Evolutionary conservation across 345 rosid species (phyloP).

Genomic region (Pugionium dolabratum): DNA sequence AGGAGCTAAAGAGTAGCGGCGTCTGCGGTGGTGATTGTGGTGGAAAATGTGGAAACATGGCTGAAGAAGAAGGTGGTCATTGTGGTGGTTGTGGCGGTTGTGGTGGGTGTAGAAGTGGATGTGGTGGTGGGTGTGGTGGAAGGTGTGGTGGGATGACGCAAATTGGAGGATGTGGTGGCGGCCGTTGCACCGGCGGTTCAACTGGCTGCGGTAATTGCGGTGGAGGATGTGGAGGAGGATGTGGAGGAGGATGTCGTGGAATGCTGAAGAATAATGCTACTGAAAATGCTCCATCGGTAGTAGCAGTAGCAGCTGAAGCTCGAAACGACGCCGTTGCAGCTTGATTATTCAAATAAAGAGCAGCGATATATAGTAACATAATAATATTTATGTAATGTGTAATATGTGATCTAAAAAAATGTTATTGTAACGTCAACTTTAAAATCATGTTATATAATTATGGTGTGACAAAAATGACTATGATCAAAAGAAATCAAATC

Average conservation of each 20-base stretch:
- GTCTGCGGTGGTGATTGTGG: conserved; percentile 32
- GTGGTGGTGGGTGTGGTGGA: conserved; percentile 21
- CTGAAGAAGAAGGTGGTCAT: conserved; percentile 34
- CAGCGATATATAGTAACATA: neutral
- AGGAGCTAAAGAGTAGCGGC: conserved; percentile 24
- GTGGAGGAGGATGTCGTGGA: conserved; percentile 26
- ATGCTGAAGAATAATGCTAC: conserved; percentile 23
- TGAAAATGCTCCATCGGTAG: conserved; percentile 20
- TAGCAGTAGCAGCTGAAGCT: neutral
- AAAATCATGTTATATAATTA: no score
- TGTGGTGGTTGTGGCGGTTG: conserved; percentile 41
- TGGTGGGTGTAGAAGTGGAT: conserved; percentile 27
- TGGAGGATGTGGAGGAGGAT: conserved; percentile 14
- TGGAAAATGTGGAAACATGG: conserved; percentile 32
- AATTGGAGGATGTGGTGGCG: conserved; percentile 30
- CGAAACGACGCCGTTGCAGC: conserved; percentile 14
- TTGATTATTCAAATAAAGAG: conserved; percentile 14
- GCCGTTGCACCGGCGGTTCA: conserved; percentile 27
- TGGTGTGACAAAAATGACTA: no score
- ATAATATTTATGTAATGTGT: neutral
- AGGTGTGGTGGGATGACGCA: neutral
- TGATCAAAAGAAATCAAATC: no score
- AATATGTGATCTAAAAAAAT: neutral
- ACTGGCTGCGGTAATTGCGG: conserved; percentile 38
- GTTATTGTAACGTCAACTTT: no score